A percentile compares a stretch with the other conserved stretches of the same genome.
phyloP scores from a whole-genome alignment of 768 basidiomycete species.

The Hortiboletus campestris region DNA sequence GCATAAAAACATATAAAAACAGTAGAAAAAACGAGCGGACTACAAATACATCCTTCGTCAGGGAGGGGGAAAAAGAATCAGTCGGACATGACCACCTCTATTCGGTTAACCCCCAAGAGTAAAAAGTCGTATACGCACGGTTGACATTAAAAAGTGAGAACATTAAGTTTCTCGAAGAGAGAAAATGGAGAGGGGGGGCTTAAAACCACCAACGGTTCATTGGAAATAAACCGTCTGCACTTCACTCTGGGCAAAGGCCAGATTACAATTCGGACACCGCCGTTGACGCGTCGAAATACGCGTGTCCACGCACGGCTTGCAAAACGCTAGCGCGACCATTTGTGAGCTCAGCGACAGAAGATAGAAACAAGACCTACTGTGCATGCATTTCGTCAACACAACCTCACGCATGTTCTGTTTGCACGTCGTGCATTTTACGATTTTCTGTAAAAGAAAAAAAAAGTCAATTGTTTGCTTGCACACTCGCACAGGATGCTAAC shows the following conservation, averaged over 20 bases:
- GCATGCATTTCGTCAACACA: constrained; percentile 86
- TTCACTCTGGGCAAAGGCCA: constrained; percentile 80
- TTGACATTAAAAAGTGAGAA: not conserved
- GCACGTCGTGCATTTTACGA: constrained; percentile 90
- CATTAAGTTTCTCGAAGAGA: constrained; percentile 1
- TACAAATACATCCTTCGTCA: too few species aligned
- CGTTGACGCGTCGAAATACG: constrained; percentile 87
- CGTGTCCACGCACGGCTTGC: constrained; percentile 80
- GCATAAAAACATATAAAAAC: too few species aligned
- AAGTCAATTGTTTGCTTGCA: not conserved
- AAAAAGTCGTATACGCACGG: not conserved
- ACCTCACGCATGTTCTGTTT: constrained; percentile 72
- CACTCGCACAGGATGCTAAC: constrained; percentile 31
- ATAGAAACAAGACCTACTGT: constrained; percentile 56
- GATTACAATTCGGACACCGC: constrained; percentile 88
- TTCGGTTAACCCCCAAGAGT: too few species aligned
- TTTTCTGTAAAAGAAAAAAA: constrained; percentile 43
- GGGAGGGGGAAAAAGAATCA: too few species aligned
- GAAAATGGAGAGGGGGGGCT: not conserved
- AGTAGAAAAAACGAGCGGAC: too few species aligned
- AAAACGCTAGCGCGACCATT: constrained; percentile 59
- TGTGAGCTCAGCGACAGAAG: not conserved
- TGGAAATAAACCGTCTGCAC: constrained; percentile 69
- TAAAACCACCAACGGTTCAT: constrained; percentile 18
- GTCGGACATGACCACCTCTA: too few species aligned